Base-by-base conservation (phyloP, 2,329 filamentous ascomycete species). In the Verticillium klebahnii region DNA sequence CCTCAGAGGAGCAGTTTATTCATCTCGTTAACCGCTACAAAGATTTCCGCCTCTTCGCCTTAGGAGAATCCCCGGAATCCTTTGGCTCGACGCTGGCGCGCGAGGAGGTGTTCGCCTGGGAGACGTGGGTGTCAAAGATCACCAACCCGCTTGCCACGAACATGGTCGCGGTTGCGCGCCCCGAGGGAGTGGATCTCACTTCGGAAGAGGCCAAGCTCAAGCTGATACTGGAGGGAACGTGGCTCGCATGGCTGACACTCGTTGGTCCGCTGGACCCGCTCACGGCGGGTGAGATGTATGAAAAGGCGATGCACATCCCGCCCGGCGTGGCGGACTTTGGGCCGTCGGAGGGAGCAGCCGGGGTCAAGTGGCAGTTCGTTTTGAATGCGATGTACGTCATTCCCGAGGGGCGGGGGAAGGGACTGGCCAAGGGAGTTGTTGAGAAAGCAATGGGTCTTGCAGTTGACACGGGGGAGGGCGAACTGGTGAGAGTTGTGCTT, bases 381-480 rank as follows among this genome's bases (percentile, higher is more conserved):
- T 23, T 63, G 19, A 63, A 60, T 14, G 63, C 59, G 14, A 65
- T 65, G 62, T 65, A 60, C 31, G 63, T 65, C 14, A 9, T 60
- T 0, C 63, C 62, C 6, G 50, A 55, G 1, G 59, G 57, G 0
- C 36, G 63, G 17, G 62, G 63, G 0, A 31, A 50, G 0, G 31
- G 37, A 1, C 2, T 65, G 2, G 62, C 57, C 6, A 4, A 34
- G 11, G 36, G 25, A 5, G 54, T 62, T 3, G 7, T 65, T 1
- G 54, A 61, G 4, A 31, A 34, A 11, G 63, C 57, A 2, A 58
- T 62, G 50, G 12, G n/a, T 5, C 37, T 40, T 3, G 58, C 63
- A 1, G 25, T 55, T 2, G 31, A 17, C 11, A 14, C 19, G n/a
- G 23, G 25, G 45, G 3, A 31, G 36, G 25, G 50, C n/a, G 11